phyloP scores from a whole-genome alignment of 495 filamentous ascomycete genomes.

The Cudoniella acicularis region DNA sequence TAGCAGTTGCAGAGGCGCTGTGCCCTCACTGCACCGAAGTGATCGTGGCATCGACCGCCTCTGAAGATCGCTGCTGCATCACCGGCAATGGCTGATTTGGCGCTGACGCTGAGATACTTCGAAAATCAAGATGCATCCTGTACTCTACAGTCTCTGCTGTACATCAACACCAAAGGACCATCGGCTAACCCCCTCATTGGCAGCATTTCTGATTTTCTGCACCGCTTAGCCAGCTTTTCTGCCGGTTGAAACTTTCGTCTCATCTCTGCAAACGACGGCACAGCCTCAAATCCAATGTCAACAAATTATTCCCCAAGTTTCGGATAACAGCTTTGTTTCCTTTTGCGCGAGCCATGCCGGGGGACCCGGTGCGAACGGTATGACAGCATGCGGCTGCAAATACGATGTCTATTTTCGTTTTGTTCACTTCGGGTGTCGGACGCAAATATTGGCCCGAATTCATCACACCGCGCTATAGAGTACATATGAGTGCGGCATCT shows the following conservation, averaged over 20 bases:
- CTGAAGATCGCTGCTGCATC: no score
- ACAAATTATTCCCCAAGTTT: not conserved
- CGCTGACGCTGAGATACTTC: no score
- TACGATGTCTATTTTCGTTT: constrained; percentile 14
- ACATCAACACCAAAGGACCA: no score
- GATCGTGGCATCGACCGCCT: no score
- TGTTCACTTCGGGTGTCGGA: not conserved
- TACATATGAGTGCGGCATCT: not conserved
- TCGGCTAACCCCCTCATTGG: no score
- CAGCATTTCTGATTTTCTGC: not conserved
- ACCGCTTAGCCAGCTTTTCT: not conserved
- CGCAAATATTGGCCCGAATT: not conserved
- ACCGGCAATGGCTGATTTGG: no score
- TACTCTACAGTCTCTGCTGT: no score
- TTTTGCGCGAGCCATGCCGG: not conserved
- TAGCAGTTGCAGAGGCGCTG: no score
- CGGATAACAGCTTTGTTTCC: not conserved
- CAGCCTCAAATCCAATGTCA: not conserved
- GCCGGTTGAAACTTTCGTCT: not conserved
- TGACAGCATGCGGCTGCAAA: not conserved
- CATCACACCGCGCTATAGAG: not conserved
- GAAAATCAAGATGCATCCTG: no score
- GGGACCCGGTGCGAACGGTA: not conserved
- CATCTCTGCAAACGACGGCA: not conserved
- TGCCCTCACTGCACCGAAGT: no score